Percentiles rank a stretch among this genome's conserved stretches.
phyloP scores from a whole-genome alignment of 2,329 filamentous ascomycete genomes.

The Colletotrichum gigasporum region DNA sequence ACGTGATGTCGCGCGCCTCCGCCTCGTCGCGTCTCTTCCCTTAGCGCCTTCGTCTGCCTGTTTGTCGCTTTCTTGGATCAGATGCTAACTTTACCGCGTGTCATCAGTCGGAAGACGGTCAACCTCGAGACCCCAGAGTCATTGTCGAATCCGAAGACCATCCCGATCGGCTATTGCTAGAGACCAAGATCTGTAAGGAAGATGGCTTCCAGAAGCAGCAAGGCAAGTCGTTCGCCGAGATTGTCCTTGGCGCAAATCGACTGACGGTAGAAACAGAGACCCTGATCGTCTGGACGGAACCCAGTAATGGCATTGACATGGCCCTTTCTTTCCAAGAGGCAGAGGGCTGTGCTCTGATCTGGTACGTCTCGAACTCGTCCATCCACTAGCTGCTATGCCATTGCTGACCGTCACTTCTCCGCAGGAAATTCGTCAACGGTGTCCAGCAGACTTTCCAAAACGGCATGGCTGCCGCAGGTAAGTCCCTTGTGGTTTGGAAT shows the following conservation, averaged over 20 bases:
- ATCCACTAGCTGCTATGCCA: neutral
- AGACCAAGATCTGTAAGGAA: slow-evolving; percentile 90
- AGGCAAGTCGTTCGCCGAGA: slow-evolving; percentile 63
- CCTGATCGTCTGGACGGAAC: slow-evolving; percentile 97
- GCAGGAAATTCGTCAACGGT: slow-evolving; percentile 89
- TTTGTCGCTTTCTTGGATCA: neutral
- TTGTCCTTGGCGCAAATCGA: slow-evolving; percentile 39
- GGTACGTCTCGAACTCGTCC: slow-evolving; percentile 62
- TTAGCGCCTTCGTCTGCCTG: neutral
- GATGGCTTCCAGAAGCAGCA: slow-evolving; percentile 99
- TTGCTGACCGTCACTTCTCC: slow-evolving; percentile 10
- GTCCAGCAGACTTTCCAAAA: slow-evolving; percentile 80
- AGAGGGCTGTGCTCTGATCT: slow-evolving; percentile 91
- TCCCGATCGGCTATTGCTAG: slow-evolving; percentile 81
- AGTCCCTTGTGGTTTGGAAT: slow-evolving; percentile 31
- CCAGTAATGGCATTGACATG: slow-evolving; percentile 87
- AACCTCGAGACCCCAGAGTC: slow-evolving; percentile 84
- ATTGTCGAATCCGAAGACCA: slow-evolving; percentile 94
- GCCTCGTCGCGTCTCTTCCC: slow-evolving; percentile 19
- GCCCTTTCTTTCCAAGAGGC: slow-evolving; percentile 97
- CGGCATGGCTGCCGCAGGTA: slow-evolving; percentile 70
- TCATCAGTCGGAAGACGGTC: slow-evolving; percentile 62
- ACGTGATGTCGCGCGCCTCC: slow-evolving; percentile 47
- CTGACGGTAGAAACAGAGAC: slow-evolving; percentile 72
- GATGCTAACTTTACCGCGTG: slow-evolving; percentile 15